Base-by-base conservation (phyloP, 306 rosid species). In the Fagus crenata region DNA sequence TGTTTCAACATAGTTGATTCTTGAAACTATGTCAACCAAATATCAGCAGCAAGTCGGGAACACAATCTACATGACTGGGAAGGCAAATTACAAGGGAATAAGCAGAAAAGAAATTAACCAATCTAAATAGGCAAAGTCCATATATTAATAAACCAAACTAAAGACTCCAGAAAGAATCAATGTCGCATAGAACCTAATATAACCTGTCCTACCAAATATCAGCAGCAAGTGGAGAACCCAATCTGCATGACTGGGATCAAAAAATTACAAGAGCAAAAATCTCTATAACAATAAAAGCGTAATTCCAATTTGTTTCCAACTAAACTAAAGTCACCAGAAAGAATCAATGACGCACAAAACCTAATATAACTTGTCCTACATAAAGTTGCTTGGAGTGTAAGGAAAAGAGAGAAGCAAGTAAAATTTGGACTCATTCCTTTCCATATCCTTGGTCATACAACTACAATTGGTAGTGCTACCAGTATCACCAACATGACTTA, bases 1-100 rank as follows among this genome's bases (percentile, higher is more conserved):
- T 84, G 93, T 84, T 91, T 91, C 90, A 81, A 78, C 96, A 89
- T 91, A 46, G 55, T 73, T 49, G 41, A 46, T 67, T 71, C 73
- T 59, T 80, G 40, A 77, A 65, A 37, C 80, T 2, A 37, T 37
- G 41, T 79, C 67, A 17, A 42, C 59, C 72, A 73, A 69, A 5
- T 75, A 60, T 65, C 59, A 53, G 51, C 75, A 70, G 59, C 69
- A 75, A 56, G 46, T 53, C 40, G 49, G 33, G 18, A 14, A 35
- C 33, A 76, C 69, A 83, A 78, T 76, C 86, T 78, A 83, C 22
- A 70, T 6, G 59, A 59, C 65, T 17, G 31, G 72, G 46, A 46
- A 67, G 72, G 69, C 63, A 64, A 69, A 51, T 40, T 22, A 55
- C 49, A 67, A 39, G 61, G 35, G 65, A 79, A 70, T 58, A 69